Conservation (phyloP, 768 basidiomycete genomes). For the Boletus rufocinnamomeus region DNA sequence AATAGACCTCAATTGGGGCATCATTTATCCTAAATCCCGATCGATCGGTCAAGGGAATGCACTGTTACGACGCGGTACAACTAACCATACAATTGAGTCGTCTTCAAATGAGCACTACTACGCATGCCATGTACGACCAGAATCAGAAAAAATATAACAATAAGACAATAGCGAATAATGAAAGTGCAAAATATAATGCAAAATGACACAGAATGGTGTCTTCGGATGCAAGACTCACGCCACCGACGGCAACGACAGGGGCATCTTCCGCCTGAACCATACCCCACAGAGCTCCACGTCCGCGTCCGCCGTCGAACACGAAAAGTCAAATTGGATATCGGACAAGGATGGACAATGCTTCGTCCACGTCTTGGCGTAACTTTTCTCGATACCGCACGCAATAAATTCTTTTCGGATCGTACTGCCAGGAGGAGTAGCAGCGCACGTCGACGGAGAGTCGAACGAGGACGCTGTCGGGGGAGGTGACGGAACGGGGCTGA, state of each 20-base stretch:
- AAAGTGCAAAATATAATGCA: not conserved
- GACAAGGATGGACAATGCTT: constrained; percentile 27
- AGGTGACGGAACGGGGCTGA: constrained; percentile 11
- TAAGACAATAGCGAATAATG: not conserved
- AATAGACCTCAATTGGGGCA: not conserved
- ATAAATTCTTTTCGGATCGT: constrained; percentile 30
- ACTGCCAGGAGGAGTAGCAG: not conserved
- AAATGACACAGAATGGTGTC: not conserved
- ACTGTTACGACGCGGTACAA: not conserved
- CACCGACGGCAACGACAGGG: not conserved
- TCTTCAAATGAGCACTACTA: not conserved
- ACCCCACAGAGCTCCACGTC: constrained; percentile 35
- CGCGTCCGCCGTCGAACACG: constrained; percentile 25
- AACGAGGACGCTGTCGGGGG: not conserved
- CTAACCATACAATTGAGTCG: constrained; percentile 4
- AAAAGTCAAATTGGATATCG: constrained; percentile 35
- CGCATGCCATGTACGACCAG: not conserved
- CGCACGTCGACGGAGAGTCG: not conserved
- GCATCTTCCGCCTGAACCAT: constrained; percentile 32
- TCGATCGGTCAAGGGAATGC: too few species aligned
- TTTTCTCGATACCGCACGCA: constrained; percentile 26
- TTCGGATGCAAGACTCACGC: not conserved
- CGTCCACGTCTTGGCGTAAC: constrained; percentile 34
- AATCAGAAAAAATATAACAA: not conserved
- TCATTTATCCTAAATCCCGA: not conserved